Base-by-base conservation (phyloP, 2,329 filamentous ascomycete genomes). In the Penicillium italicum region DNA sequence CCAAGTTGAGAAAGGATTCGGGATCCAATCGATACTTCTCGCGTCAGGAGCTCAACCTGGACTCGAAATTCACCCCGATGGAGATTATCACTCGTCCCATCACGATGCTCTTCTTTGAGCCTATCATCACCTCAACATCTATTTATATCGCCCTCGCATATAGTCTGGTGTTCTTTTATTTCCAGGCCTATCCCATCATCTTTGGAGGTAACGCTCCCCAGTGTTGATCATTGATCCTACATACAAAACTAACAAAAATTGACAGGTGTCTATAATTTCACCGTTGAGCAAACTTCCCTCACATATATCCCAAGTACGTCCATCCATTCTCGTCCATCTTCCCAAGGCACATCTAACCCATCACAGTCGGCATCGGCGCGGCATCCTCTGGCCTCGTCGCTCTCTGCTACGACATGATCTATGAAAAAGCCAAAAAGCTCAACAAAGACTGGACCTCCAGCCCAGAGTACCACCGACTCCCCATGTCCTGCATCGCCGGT, bases 131-230 rank as follows among this genome's bases (percentile, higher is more conserved):
- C 24, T 86, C 85, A 46, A 84, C 82, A 1, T 90, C 86, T 69
- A 68, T 83, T 66, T 92, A 91, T 70, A 77, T 91, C 11, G 85
- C 89, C 33, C 77, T 92, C 28, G 80, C 85, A 33, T 92, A 91
- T 67, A 81, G 78, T 4, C 80, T 86, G 57, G 83, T 86, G 59
- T 86, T 85, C 77, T 89, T 92, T 74, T 90, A 85, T 67, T 90
- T 93, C 64, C 85, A 90, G 69, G 86, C 87, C 2, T 92, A 87
- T 69, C 85, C 85, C 1, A 79, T 86, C 57, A 87, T 91, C 60
- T 92, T 90, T 70, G 76, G 81, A 55, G 65, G 69, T 69, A 61
- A 12, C n/a, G 0, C 31, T 10, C 5, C n/a, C n/a, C n/a, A n/a
- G n/a, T n/a, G n/a, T n/a, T n/a, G n/a, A n/a, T n/a, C n/a, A 28